Conservation (phyloP, 441 rosid species). For the Populus tomentosa region DNA sequence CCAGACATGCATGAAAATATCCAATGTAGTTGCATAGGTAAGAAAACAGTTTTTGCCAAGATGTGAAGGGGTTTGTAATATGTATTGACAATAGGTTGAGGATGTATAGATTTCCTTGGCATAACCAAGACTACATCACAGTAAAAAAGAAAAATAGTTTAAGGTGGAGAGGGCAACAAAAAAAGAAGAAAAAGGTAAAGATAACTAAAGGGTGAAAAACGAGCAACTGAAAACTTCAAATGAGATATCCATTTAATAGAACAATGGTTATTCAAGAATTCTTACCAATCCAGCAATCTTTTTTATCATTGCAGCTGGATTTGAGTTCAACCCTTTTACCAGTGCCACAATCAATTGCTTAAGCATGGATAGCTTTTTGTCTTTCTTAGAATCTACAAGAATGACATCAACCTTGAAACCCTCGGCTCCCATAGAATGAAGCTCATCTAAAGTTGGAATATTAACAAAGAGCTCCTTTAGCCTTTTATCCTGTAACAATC, state of each 20-base stretch:
- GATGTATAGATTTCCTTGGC: background rate
- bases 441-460: constrained; percentile 88
- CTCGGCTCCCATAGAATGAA: constrained; percentile 71
- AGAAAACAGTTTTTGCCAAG: background rate
- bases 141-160: background rate
- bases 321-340: constrained; percentile 82
- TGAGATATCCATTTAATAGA: background rate
- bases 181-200: background rate
- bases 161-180: background rate
- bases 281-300: constrained; percentile 96
- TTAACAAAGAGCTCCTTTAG: constrained; percentile 70
- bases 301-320: constrained; percentile 86
- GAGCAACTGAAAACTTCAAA: background rate
- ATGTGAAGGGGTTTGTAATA: background rate
- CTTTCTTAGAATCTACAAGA: constrained; percentile 83
- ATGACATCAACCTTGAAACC: constrained; percentile 83
- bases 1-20: background rate
- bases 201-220: background rate
- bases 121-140: background rate
- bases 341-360: constrained; percentile 79
- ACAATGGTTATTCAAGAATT: constrained; percentile 17
- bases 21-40: background rate
- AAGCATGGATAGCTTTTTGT: constrained; percentile 84
- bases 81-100: background rate
- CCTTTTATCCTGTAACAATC: constrained; percentile 65